phyloP scores from a whole-genome alignment of 2,329 filamentous ascomycete genomes.

The Lasiodiplodia theobromae region DNA sequence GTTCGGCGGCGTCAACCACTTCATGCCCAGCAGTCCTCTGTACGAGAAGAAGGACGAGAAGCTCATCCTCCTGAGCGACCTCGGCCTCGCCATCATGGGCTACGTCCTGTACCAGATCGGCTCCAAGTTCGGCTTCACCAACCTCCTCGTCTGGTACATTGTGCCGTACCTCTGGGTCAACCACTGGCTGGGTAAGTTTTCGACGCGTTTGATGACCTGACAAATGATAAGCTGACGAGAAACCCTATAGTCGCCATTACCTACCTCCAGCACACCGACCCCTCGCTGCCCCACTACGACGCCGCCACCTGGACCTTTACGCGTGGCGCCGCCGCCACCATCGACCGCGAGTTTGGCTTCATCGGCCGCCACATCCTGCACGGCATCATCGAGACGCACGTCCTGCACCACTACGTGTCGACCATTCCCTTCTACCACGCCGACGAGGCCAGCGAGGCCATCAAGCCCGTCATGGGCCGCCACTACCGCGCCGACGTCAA shows the following conservation, averaged over 20 bases:
- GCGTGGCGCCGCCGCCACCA: slow-evolving; percentile 91
- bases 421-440: slow-evolving; percentile 97
- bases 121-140: slow-evolving; percentile 80
- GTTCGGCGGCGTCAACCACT: slow-evolving; percentile 89
- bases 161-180: slow-evolving; percentile 97
- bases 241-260: slow-evolving; percentile 83
- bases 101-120: slow-evolving; percentile 72
- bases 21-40: slow-evolving; percentile 84
- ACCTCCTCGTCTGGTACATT: slow-evolving; percentile 94
- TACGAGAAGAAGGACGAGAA: slow-evolving; percentile 92
- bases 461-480: slow-evolving; percentile 91
- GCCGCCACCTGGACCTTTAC: slow-evolving; percentile 89
- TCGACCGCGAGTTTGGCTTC: slow-evolving; percentile 97
- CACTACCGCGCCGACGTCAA: slow-evolving; percentile 88
- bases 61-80: slow-evolving; percentile 83
- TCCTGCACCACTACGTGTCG: slow-evolving; percentile 96
- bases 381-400: slow-evolving; percentile 97
- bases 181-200: slow-evolving; percentile 89
- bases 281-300: slow-evolving; percentile 90
- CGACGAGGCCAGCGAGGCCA: slow-evolving; percentile 91
- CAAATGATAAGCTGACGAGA: slow-evolving; percentile 38
- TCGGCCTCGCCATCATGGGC: slow-evolving; percentile 71
- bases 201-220: slow-evolving; percentile 10
- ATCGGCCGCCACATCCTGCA: slow-evolving; percentile 89
- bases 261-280: slow-evolving; percentile 96